Base-by-base conservation (phyloP, 2,329 filamentous ascomycete species). In the Arachnomyces sp. region DNA sequence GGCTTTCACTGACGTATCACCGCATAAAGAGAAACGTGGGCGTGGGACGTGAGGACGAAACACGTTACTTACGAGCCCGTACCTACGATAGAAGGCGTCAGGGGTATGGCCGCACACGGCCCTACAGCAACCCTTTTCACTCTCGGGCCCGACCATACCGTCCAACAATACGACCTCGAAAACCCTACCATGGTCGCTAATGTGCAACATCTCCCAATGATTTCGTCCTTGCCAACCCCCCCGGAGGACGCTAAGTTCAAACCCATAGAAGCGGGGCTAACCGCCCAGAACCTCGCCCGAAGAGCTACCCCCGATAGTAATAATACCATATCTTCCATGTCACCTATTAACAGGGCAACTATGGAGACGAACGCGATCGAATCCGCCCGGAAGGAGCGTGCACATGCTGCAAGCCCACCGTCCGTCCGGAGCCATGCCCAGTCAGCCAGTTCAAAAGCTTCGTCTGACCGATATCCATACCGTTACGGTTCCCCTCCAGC, bases 21-120 rank as follows among this genome's bases (percentile, higher is more conserved):
- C 46, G 38, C 40, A 43, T 48, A 39, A 48, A 88, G 89, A 40
- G 84, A 94, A 72, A 94, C 89, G 29, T 81, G 85, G 53, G 83
- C 88, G 43, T 98, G 92, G 90, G 92, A 98, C 70, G 92, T 98
- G 33, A 78, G 89, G 48, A 98, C 92, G n/a, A 96, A 96, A 60
- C 82, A 94, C 57, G 88, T 98, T 51, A 89, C 87, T 2, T 93
- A 81, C 62, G 89, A 95, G 55, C 75, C 77, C 43, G 84, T 96
- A 42, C 88, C 89, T 4, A 95, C 88, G 1, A 73, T 89, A 5
- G 82, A 92, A 29, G 79, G 82, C 49, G 77, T 95, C 43, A 77
- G 77, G 47, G 90, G 86, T 12, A 74, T 98, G 32, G 83, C 89
- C 33, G 83, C 89, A 45, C 94, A 92, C 60, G 92, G 90, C 1